Evolutionary conservation across 257 asterid species (phyloP).

Genomic region (Solanum chmielewskii): DNA sequence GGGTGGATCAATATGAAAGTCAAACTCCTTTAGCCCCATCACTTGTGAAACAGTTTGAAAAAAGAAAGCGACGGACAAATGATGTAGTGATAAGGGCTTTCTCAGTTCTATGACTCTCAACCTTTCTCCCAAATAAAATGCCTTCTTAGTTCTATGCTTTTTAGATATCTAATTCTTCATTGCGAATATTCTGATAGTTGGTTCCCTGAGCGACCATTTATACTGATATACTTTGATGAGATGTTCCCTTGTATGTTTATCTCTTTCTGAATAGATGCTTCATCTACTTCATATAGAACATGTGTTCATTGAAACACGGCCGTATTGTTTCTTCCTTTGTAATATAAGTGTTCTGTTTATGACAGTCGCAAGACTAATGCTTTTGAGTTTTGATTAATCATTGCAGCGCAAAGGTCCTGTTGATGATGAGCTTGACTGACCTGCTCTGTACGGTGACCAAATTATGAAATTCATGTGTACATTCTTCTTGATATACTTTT

Average conservation of each 20-base stretch:
- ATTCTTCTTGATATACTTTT: neutral
- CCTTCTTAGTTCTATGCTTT: neutral
- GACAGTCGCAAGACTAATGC: neutral
- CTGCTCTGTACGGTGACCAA: neutral
- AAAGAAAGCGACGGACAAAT: neutral
- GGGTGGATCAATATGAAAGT: neutral
- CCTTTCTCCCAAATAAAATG: neutral
- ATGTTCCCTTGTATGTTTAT: neutral
- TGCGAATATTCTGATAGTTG: neutral
- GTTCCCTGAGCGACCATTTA: neutral
- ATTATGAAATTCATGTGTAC: neutral
- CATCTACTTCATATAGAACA: neutral
- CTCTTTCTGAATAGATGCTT: neutral
- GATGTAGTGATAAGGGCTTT: neutral
- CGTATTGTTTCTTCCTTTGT: neutral
- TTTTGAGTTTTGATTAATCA: neutral
- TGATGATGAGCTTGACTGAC: neutral
- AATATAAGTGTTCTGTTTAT: neutral
- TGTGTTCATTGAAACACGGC: neutral
- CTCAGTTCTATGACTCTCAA: neutral
- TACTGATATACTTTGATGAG: neutral
- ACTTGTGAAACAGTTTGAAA: neutral
- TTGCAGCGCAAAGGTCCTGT: slow-evolving; percentile 2
- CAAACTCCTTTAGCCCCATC: neutral
- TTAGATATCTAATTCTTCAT: neutral